phyloP scores from a whole-genome alignment of 768 basidiomycete species.

The Kwoniella dendrophila region DNA sequence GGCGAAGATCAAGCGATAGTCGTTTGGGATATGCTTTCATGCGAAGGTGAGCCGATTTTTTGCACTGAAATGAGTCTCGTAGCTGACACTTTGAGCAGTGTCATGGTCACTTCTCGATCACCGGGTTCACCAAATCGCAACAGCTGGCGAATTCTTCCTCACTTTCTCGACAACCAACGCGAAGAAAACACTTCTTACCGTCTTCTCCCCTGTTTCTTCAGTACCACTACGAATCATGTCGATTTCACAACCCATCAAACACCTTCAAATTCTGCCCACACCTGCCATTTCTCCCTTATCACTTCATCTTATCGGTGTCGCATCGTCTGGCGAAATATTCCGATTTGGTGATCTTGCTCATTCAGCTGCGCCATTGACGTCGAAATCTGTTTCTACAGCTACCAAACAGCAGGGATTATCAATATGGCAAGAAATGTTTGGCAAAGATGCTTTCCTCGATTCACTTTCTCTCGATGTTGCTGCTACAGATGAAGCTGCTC shows the following conservation, averaged over 20 bases:
- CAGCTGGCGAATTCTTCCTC: slow-evolving; percentile 13
- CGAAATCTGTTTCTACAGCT: slow-evolving; percentile 57
- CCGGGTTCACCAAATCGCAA: neutral
- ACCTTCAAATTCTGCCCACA: slow-evolving; percentile 11
- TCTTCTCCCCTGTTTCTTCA: slow-evolving; percentile 18
- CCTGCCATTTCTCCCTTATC: slow-evolving; percentile 9
- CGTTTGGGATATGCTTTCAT: slow-evolving; percentile 57
- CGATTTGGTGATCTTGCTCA: slow-evolving; percentile 46
- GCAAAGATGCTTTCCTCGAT: slow-evolving; percentile 67
- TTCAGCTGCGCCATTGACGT: slow-evolving; percentile 54
- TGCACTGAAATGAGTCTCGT: neutral
- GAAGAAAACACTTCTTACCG: neutral
- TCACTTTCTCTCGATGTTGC: slow-evolving; percentile 11
- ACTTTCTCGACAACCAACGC: neutral
- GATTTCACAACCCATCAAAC: slow-evolving; percentile 1
- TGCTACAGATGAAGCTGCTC: slow-evolving; percentile 23
- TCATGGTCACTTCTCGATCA: slow-evolving; percentile 15
- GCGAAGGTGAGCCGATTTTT: slow-evolving; percentile 47
- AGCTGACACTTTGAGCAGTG: slow-evolving; percentile 18
- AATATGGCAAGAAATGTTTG: slow-evolving; percentile 89
- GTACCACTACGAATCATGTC: slow-evolving; percentile 13
- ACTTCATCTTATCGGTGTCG: slow-evolving; percentile 39
- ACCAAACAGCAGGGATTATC: slow-evolving; percentile 60
- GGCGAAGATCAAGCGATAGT: slow-evolving; percentile 43
- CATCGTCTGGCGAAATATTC: slow-evolving; percentile 51